phyloP scores from a whole-genome alignment of 768 basidiomycete genomes.

The Suillus cothurnatus region DNA sequence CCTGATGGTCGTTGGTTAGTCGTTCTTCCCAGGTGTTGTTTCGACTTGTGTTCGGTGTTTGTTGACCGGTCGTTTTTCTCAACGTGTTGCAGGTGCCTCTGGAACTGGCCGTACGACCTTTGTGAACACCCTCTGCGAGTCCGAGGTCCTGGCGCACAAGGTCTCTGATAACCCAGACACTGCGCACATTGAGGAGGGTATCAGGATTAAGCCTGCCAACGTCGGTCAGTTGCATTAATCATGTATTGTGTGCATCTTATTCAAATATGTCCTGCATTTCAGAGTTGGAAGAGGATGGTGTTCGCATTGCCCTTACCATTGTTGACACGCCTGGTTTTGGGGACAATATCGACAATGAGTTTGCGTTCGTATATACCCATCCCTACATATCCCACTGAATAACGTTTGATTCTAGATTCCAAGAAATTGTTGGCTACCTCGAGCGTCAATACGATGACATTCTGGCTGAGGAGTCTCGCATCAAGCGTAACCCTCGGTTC shows the following conservation, averaged over 20 bases:
- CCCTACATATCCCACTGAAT: slow-evolving; percentile 8
- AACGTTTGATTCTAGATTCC: slow-evolving; percentile 61
- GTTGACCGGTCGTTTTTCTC: slow-evolving; percentile 14
- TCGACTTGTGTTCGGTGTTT: slow-evolving; percentile 20
- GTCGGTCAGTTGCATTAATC: slow-evolving; percentile 59
- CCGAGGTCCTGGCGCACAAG: slow-evolving; percentile 88
- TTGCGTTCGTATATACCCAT: slow-evolving; percentile 66
- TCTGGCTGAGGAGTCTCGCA: slow-evolving; percentile 96
- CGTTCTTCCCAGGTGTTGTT: background rate
- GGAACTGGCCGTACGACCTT: slow-evolving; percentile 98
- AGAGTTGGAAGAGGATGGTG: slow-evolving; percentile 99
- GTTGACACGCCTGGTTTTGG: slow-evolving; percentile 99
- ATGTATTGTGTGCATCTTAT: background rate
- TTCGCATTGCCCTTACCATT: slow-evolving; percentile 96
- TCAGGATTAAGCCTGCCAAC: slow-evolving; percentile 92
- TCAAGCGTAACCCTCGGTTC: slow-evolving; percentile 99
- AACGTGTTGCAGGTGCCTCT: slow-evolving; percentile 73
- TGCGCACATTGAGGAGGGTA: slow-evolving; percentile 94
- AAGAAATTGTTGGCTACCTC: slow-evolving; percentile 94
- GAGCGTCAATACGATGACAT: slow-evolving; percentile 99
- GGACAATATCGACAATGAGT: slow-evolving; percentile 98
- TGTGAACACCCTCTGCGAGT: slow-evolving; percentile 98
- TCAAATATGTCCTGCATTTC: slow-evolving; percentile 7
- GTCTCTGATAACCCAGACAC: slow-evolving; percentile 79
- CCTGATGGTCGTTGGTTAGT: slow-evolving; percentile 95